Evolutionary conservation across 352 stramenopile species (phyloP).

Genomic region (Phytopythium montanum): DNA sequence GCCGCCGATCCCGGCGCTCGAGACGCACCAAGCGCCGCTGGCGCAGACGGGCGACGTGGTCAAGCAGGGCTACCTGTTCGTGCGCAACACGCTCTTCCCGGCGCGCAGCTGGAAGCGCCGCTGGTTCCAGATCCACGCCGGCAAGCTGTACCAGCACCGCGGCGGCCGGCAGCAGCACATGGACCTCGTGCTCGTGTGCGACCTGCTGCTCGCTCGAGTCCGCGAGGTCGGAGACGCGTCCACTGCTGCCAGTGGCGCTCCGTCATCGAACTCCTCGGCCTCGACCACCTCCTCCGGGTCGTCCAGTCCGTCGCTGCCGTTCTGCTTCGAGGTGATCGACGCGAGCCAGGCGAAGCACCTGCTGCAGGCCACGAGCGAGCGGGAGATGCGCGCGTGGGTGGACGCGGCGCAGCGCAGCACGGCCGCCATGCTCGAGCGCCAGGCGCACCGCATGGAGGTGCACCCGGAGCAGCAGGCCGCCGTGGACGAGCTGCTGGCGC

Average conservation of each 20-base stretch:
- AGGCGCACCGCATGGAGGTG: constrained; percentile 77
- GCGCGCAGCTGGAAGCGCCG: constrained; percentile 80
- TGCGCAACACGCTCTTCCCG: constrained; percentile 83
- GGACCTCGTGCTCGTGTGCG: constrained; percentile 73
- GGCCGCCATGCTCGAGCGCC: constrained; percentile 78
- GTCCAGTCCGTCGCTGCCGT: constrained; percentile 3
- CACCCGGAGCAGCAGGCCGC: constrained; percentile 75
- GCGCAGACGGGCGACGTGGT: constrained; percentile 24
- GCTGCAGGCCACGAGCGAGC: constrained; percentile 68
- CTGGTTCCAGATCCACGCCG: constrained; percentile 86
- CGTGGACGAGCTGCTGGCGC: constrained; percentile 52
- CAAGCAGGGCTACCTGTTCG: constrained; percentile 84
- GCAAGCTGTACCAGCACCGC: constrained; percentile 71
- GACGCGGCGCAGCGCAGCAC: constrained; percentile 77
- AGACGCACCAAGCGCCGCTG: not conserved
- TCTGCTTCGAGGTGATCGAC: constrained; percentile 76
- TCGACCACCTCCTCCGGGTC: not conserved
- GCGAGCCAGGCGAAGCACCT: constrained; percentile 74
- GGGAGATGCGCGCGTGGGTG: constrained; percentile 79
- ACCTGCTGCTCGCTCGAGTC: constrained; percentile 80
- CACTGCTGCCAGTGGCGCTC: constrained; percentile 25
- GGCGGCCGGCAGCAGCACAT: constrained; percentile 59
- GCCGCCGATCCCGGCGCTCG: not conserved
- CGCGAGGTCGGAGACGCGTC: constrained; percentile 46
- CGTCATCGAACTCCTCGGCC: not conserved